These are phyloP conservation scores for Kodamaea neixiangensis DNA, from an alignment of 805 yeast species.

Conservation along the genomic window DNA sequence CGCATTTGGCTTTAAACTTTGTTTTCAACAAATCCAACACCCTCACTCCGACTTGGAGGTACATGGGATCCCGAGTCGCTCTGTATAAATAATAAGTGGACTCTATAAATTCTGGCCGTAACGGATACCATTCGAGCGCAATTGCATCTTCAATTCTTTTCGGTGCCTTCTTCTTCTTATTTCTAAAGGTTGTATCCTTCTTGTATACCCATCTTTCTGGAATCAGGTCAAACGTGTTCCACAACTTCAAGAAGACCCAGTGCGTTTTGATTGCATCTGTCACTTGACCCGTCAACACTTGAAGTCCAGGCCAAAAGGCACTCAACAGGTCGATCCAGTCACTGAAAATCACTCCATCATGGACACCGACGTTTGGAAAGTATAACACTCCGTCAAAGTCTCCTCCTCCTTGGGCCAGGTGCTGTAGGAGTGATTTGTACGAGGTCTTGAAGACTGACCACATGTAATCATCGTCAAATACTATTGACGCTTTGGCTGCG, in stretches of 20 bases:
- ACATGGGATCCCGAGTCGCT: slow-evolving; percentile 86
- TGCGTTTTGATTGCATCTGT: slow-evolving; percentile 64
- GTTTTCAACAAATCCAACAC: slow-evolving; percentile 56
- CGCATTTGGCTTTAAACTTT: slow-evolving; percentile 64
- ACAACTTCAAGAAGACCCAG: slow-evolving; percentile 64
- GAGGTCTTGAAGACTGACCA: slow-evolving; percentile 56
- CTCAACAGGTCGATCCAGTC: slow-evolving; percentile 84
- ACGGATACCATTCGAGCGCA: slow-evolving; percentile 84
- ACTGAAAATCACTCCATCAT: slow-evolving; percentile 50
- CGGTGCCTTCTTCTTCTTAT: slow-evolving; percentile 4
- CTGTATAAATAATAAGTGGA: slow-evolving; percentile 80
- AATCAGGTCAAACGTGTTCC: slow-evolving; percentile 77
- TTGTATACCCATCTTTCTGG: slow-evolving; percentile 82
- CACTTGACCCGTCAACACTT: slow-evolving; percentile 75
- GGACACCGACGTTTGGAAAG: slow-evolving; percentile 59
- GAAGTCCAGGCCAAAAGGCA: slow-evolving; percentile 88
- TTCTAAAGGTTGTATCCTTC: slow-evolving; percentile 9
- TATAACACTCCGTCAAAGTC: slow-evolving; percentile 30
- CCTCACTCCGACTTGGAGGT: slow-evolving; percentile 70
- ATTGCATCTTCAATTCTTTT: slow-evolving; percentile 35
- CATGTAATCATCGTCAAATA: slow-evolving; percentile 64
- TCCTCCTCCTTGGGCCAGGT: slow-evolving; percentile 38
- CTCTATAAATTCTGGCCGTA: slow-evolving; percentile 90
- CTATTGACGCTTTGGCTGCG: slow-evolving; percentile 71
- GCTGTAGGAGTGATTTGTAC: slow-evolving; percentile 54